Percentiles rank a stretch among this genome's conserved stretches.
Conservation (phyloP, 2,329 filamentous ascomycete species). For the Beauveria asiatica region DNA sequence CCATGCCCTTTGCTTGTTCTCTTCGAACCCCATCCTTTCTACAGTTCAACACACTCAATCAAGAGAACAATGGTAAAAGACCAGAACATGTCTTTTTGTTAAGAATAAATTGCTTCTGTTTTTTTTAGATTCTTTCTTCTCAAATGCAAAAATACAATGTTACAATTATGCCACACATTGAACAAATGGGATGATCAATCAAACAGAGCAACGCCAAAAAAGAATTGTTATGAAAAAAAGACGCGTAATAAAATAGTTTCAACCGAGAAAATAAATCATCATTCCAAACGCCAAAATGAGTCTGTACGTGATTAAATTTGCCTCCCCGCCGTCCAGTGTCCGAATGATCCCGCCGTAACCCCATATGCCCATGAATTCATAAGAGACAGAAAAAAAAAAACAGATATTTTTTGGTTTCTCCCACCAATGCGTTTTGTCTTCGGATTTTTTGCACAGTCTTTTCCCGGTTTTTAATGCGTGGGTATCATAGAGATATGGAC, state of each 20-base stretch:
- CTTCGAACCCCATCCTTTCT: no score
- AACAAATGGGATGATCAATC: neutral
- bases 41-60: no score
- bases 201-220: neutral
- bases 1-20: no score
- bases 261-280: neutral
- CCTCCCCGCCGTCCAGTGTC: neutral
- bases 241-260: neutral
- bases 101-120: no score
- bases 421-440: neutral
- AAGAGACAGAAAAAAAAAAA: neutral
- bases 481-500: conserved; percentile 3
- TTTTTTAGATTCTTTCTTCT: no score
- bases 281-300: conserved; percentile 11
- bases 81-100: no score
- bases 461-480: neutral
- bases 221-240: neutral
- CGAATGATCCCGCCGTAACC: neutral
- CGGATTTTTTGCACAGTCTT: neutral
- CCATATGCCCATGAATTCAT: neutral
- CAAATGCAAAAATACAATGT: neutral
- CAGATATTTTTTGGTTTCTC: neutral
- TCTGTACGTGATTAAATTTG: conserved; percentile 8
- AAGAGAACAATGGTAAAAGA: no score
- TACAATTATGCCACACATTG: neutral